phyloP scores from a whole-genome alignment of 495 filamentous ascomycete species.

The Aspergillus hancockii region DNA sequence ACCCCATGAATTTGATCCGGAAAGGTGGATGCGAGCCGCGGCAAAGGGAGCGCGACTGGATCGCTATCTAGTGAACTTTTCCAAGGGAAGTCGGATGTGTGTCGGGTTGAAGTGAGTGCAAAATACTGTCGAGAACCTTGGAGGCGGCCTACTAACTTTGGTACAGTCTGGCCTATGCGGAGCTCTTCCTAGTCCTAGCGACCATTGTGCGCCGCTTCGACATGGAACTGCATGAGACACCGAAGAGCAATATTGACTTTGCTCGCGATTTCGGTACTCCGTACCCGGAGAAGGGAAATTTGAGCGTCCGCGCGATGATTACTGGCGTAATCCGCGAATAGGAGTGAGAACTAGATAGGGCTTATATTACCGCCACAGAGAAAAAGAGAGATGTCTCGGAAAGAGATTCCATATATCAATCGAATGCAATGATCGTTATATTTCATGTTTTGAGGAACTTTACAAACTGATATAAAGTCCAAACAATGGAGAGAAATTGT shows the following conservation, averaged over 20 bases:
- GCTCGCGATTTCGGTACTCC: conserved; percentile 27
- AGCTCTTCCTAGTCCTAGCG: conserved; percentile 42
- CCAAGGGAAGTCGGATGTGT: conserved; percentile 44
- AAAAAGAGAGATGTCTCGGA: no score
- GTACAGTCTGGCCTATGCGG: conserved; percentile 43
- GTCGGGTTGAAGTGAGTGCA: conserved; percentile 40
- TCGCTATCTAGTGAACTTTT: conserved; percentile 42
- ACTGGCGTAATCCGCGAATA: conserved; percentile 20
- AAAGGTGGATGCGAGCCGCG: conserved; percentile 47
- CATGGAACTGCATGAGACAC: conserved; percentile 39
- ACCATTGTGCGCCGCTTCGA: conserved; percentile 39
- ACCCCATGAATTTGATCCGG: conserved; percentile 47
- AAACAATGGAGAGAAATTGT: no score
- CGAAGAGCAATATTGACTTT: conserved; percentile 29
- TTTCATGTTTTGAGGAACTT: no score
- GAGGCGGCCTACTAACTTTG: conserved; percentile 13
- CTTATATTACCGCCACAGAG: no score
- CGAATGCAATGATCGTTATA: neutral
- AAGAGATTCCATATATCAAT: no score
- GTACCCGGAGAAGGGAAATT: conserved; percentile 16
- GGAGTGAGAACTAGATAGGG: neutral
- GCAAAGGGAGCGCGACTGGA: conserved; percentile 33
- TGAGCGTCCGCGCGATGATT: conserved; percentile 23
- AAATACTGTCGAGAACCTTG: neutral
- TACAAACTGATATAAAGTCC: no score